Evolutionary conservation across 1,284 basidiomycete species (phyloP).

Genomic region (Papiliotrema laurentii): DNA sequence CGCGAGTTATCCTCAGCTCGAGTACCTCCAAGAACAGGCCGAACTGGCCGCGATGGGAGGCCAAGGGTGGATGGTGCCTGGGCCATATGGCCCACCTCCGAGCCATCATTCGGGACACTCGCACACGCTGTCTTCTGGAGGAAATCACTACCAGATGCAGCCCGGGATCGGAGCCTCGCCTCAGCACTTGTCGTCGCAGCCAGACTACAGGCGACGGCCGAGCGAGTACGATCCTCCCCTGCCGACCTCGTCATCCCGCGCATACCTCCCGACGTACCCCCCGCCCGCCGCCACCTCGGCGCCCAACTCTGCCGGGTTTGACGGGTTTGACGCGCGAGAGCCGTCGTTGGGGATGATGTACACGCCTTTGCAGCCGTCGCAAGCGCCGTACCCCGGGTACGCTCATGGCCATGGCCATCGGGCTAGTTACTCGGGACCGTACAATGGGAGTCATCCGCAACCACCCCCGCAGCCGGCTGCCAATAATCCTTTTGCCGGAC

Average conservation of each 20-base stretch:
- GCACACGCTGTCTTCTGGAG: slow-evolving; percentile 17
- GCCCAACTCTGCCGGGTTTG: slow-evolving; percentile 26
- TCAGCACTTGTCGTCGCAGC: slow-evolving; percentile 8
- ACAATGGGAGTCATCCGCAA: slow-evolving; percentile 13
- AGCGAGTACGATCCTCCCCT: slow-evolving; percentile 34
- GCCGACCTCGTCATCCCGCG: slow-evolving; percentile 9
- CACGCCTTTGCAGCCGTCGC: slow-evolving; percentile 40
- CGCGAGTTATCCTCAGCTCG: slow-evolving; percentile 77
- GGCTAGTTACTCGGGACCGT: slow-evolving; percentile 39
- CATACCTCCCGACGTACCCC: slow-evolving; percentile 43
- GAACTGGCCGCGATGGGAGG: slow-evolving; percentile 61
- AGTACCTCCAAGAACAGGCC: slow-evolving; percentile 85
- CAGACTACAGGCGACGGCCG: slow-evolving; percentile 18
- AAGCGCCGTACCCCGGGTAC: slow-evolving; percentile 9
- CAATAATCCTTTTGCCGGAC: slow-evolving; percentile 16
- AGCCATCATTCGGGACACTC: slow-evolving; percentile 7
- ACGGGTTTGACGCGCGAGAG: slow-evolving; percentile 38
- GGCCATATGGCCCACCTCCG: slow-evolving; percentile 22
- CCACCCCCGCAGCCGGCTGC: not conserved
- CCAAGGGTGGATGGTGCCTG: slow-evolving; percentile 39
- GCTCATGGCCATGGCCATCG: slow-evolving; percentile 11
- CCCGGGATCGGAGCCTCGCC: slow-evolving; percentile 33
- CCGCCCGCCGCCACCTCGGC: slow-evolving; percentile 40
- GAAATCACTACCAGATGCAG: slow-evolving; percentile 39
- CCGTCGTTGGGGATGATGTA: slow-evolving; percentile 38